A percentile compares a stretch with the other conserved stretches of the same genome.
These are phyloP conservation scores for Rhizopus sp. DNA, from an alignment of 371 early-diverging fungal genomes.

Conservation along the genomic window DNA sequence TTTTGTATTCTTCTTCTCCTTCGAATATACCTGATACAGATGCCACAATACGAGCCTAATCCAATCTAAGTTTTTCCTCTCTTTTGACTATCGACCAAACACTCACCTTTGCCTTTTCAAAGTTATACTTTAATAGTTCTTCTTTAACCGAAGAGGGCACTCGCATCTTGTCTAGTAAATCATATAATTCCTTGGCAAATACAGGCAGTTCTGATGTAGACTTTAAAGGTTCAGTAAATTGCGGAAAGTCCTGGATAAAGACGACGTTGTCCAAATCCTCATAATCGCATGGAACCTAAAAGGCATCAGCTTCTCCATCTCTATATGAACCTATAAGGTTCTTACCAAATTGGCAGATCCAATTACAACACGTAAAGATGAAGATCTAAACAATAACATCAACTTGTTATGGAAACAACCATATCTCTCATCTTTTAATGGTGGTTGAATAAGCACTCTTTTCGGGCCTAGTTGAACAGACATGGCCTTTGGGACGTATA, in stretches of 20 bases:
- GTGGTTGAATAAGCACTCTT: conserved; percentile 39
- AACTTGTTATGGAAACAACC: conserved; percentile 50
- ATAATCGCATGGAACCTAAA: conserved; percentile 43
- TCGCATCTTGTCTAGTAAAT: conserved; percentile 36
- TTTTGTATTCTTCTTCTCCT: conserved; percentile 29
- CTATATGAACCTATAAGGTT: not conserved
- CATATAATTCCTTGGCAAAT: conserved; percentile 38
- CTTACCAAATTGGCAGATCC: conserved; percentile 52
- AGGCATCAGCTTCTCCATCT: not conserved
- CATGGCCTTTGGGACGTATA: conserved; percentile 23
- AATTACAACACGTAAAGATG: conserved; percentile 46
- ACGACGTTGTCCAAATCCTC: conserved; percentile 50
- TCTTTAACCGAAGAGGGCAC: conserved; percentile 42
- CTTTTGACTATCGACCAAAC: not conserved
- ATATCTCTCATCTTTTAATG: conserved; percentile 33
- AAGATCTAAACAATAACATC: conserved; percentile 41
- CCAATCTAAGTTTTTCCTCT: not conserved
- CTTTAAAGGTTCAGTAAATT: not conserved
- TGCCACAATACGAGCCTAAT: conserved; percentile 39
- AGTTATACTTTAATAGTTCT: conserved; percentile 40
- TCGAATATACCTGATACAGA: conserved; percentile 47
- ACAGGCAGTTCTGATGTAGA: conserved; percentile 19
- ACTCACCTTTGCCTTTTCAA: conserved; percentile 37
- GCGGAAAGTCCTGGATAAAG: conserved; percentile 52
- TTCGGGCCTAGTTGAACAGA: conserved; percentile 23